These are phyloP conservation scores for Zymoseptoria tritici DNA, from an alignment of 2,329 filamentous ascomycete genomes.

Conservation along the genomic window DNA sequence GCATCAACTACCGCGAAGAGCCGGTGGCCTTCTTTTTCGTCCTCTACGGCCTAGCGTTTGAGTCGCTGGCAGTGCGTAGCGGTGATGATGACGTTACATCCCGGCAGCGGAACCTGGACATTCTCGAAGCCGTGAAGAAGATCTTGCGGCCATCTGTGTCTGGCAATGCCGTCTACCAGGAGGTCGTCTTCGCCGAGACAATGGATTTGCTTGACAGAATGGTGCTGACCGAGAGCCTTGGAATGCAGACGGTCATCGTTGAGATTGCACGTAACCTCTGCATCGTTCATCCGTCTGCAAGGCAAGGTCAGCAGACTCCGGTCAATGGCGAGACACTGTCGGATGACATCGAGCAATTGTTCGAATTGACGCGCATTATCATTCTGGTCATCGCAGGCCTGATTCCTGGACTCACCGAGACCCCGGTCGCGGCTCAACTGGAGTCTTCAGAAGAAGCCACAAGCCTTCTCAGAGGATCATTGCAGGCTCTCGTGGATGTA, in stretches of 20 bases:
- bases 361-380: slow-evolving; percentile 92
- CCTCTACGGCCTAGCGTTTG: slow-evolving; percentile 90
- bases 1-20: slow-evolving; percentile 97
- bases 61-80: slow-evolving; percentile 80
- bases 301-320: slow-evolving; percentile 44
- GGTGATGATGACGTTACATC: slow-evolving; percentile 41
- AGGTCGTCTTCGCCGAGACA: slow-evolving; percentile 91
- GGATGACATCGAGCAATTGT: slow-evolving; percentile 95
- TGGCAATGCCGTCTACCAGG: slow-evolving; percentile 91
- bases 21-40: slow-evolving; percentile 99
- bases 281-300: slow-evolving; percentile 82
- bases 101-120: slow-evolving; percentile 53
- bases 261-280: slow-evolving; percentile 88
- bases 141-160: slow-evolving; percentile 91
- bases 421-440: slow-evolving; percentile 45
- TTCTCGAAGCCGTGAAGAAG: slow-evolving; percentile 85
- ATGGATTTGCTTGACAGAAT: slow-evolving; percentile 93
- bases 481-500: slow-evolving; percentile 86
- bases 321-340: slow-evolving; percentile 59
- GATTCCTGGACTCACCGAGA: slow-evolving; percentile 70
- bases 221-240: slow-evolving; percentile 80
- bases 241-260: slow-evolving; percentile 86
- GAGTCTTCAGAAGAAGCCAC: slow-evolving; percentile 75
- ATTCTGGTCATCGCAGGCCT: slow-evolving; percentile 84
- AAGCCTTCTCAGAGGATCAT: slow-evolving; percentile 66